Conservation (phyloP, 2,329 filamentous ascomycete genomes). For the Fusarium newnesense region DNA sequence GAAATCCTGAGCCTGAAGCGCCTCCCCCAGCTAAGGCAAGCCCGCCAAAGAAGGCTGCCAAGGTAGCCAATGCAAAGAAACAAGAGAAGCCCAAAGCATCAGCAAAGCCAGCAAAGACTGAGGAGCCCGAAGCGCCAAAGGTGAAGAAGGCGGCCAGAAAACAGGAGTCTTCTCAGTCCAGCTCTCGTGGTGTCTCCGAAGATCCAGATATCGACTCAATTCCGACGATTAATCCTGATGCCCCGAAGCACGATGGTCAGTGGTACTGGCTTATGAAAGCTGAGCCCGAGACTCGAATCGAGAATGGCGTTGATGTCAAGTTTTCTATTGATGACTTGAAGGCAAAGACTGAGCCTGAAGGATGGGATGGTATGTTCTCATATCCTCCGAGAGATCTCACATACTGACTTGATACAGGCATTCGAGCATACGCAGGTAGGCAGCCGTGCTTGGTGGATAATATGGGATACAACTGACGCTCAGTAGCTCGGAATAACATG, state of each 20-base stretch:
- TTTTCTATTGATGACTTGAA: slow-evolving; percentile 95
- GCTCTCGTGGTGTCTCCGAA: slow-evolving; percentile 32
- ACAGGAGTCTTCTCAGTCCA: neutral
- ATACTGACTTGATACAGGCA: slow-evolving; percentile 49
- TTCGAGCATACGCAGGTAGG: slow-evolving; percentile 60
- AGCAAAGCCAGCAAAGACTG: neutral
- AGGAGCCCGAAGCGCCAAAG: neutral
- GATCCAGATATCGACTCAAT: slow-evolving; percentile 48
- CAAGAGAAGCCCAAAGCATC: neutral
- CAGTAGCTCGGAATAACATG: slow-evolving; percentile 83
- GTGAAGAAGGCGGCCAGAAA: neutral
- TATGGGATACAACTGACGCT: neutral
- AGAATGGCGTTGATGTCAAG: slow-evolving; percentile 87
- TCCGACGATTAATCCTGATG: slow-evolving; percentile 52
- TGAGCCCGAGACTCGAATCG: slow-evolving; percentile 85
- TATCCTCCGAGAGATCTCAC: accelerated
- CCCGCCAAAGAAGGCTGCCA: slow-evolving; percentile 1
- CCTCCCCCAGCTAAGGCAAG: neutral
- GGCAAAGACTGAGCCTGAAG: slow-evolving; percentile 78
- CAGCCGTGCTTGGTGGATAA: accelerated
- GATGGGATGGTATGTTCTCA: slow-evolving; percentile 81
- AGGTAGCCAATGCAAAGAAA: neutral
- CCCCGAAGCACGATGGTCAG: slow-evolving; percentile 52
- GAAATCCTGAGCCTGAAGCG: neutral
- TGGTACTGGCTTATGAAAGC: slow-evolving; percentile 87